Percentiles rank a stretch among this genome's conserved stretches.
Conservation (phyloP, 768 basidiomycete genomes). For the Russula ochroleuca region DNA sequence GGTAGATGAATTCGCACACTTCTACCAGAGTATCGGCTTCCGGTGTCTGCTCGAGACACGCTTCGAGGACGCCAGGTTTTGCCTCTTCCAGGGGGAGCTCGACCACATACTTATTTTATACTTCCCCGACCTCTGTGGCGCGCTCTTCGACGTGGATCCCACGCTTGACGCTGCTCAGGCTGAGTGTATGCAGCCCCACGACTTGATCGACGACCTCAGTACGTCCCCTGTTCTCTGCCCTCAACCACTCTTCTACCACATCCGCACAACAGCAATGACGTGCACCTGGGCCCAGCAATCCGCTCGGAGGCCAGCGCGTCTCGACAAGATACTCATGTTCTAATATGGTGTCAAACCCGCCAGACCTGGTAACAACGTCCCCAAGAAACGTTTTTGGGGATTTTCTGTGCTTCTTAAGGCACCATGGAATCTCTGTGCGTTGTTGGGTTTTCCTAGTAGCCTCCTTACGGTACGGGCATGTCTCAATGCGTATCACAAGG, state of each 20-base stretch:
- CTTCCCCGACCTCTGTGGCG: constrained; percentile 70
- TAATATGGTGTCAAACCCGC: too few species aligned
- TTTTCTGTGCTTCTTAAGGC: too few species aligned
- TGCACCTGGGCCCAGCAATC: too few species aligned
- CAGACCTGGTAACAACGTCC: too few species aligned
- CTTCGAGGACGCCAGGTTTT: constrained; percentile 77
- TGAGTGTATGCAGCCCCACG: constrained; percentile 63
- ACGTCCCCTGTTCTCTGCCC: constrained; percentile 41
- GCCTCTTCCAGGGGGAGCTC: constrained; percentile 73
- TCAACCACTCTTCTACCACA: constrained; percentile 21
- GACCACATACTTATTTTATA: constrained; percentile 81
- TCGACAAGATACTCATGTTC: too few species aligned
- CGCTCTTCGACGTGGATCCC: constrained; percentile 52
- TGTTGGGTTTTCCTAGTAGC: too few species aligned
- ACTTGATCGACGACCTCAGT: constrained; percentile 81
- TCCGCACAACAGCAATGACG: constrained; percentile 29
- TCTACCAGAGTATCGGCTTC: constrained; percentile 80
- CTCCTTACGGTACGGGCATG: too few species aligned
- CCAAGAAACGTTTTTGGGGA: too few species aligned
- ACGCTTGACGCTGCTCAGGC: constrained; percentile 70
- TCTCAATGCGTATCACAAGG: too few species aligned
- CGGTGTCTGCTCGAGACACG: constrained; percentile 72
- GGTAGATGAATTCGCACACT: constrained; percentile 67
- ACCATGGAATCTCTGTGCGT: too few species aligned
- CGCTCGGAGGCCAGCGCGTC: too few species aligned